Evolutionary conservation across 352 stramenopile genomes (phyloP), one percentile per base, ranked within the genome.

Genomic region (Phytophthora kernoviae): DNA sequence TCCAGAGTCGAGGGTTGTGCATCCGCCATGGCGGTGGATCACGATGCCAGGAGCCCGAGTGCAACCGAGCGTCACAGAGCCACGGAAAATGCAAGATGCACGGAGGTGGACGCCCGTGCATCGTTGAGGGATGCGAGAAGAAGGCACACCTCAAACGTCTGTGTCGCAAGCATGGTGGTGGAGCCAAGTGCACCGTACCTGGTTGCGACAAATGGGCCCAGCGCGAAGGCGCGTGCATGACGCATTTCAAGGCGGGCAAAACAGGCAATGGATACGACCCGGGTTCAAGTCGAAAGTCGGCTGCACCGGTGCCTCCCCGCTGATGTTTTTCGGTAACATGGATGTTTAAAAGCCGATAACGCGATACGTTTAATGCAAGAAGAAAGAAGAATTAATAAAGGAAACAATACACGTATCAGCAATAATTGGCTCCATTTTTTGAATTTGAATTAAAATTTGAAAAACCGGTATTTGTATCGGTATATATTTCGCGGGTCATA

Each of bases 151-250:
- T 96, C 26, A 93, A 93, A 58, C 75, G 83, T 9, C 55, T 96
- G 30, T 96, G 87, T 36, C 87, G 87, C 24, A 87, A 91, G 62
- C 87, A 96, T 66, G 87, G 87, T 40, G 87, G 87, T 2, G 87
- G 87, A 26, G 73, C 80, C 42, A 94, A 94, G 59, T 96, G 87
- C 63, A 79, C 62, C 43, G 41, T 88, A 3, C 7, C 55, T 7
- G 80, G 69, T 5, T 95, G 87, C 26, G 77, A 92, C 5, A 95
- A 95, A 62, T 95, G 87, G 87, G 84, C 84, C 4, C 87, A 95
- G 54, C 82, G 84, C 15, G 71, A 88, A 27, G 81, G 81, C 45
- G 90, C 92, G 84, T 95, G 87, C 68, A 91, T 95, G 78, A 92
- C 75, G 22, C 87, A 95, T 66, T 81, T 81, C 20, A 92, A 93